Evolutionary conservation across 768 basidiomycete species (phyloP).

Genomic region (Amanita fuliginea): DNA sequence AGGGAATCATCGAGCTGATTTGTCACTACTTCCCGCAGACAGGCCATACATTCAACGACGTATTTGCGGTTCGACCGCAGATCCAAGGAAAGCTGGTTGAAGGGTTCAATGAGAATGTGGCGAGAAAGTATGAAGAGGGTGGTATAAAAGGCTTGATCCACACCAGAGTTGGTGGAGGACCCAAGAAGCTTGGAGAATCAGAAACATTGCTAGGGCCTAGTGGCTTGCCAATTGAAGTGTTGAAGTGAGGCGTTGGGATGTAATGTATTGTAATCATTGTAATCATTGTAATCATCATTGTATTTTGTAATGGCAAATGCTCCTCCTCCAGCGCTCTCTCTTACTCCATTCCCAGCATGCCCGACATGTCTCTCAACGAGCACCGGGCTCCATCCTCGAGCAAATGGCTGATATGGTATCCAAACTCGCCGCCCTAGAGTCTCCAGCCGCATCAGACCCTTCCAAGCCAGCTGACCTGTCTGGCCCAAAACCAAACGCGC

Average conservation of each 20-base stretch:
- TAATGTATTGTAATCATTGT: too few relatives aligned
- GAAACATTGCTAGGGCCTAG: constrained; percentile 57
- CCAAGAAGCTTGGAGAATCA: constrained; percentile 49
- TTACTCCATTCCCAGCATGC: not conserved
- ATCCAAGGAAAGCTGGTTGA: constrained; percentile 41
- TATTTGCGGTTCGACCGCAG: constrained; percentile 43
- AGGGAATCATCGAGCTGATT: constrained; percentile 67
- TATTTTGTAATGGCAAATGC: too few relatives aligned
- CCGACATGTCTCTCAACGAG: not conserved
- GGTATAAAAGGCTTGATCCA: constrained; percentile 88
- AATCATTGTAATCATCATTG: too few relatives aligned
- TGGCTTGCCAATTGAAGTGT: constrained; percentile 59
- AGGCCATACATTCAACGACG: constrained; percentile 61
- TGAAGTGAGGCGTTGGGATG: constrained; percentile 24
- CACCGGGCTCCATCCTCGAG: not conserved
- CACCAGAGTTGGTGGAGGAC: constrained; percentile 88
- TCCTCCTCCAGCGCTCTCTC: not conserved
- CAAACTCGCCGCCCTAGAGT: not conserved
- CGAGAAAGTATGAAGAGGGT: constrained; percentile 60
- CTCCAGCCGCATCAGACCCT: not conserved
- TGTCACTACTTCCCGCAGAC: constrained; percentile 80
- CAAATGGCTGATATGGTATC: constrained; percentile 4
- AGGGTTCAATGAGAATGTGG: constrained; percentile 74
- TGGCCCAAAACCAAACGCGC: constrained; percentile 4
- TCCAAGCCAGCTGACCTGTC: not conserved